These are phyloP conservation scores for Haplosporangium sp. DNA, from an alignment of 371 early-diverging fungal species.

Conservation along the genomic window DNA sequence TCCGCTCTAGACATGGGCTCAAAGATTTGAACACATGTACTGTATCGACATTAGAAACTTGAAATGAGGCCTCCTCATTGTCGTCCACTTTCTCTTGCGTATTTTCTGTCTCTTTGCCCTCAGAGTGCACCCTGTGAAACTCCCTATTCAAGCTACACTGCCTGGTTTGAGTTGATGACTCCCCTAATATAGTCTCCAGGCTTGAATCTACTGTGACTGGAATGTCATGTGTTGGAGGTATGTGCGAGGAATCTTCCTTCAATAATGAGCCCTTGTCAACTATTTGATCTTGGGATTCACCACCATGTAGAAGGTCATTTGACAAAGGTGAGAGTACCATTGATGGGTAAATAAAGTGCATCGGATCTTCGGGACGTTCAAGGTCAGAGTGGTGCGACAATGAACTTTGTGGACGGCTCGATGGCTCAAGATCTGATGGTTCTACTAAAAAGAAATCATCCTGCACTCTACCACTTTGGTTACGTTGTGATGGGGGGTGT, in stretches of 20 bases:
- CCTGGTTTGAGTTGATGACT: not conserved
- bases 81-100: not conserved
- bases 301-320: not conserved
- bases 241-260: slow-evolving; percentile 4
- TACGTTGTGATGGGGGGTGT: not conserved
- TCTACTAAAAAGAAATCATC: slow-evolving; percentile 44
- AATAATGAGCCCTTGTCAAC: not conserved
- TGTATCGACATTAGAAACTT: not conserved
- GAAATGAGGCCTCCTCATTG: not conserved
- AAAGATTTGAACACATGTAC: not conserved
- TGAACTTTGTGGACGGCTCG: slow-evolving; percentile 36
- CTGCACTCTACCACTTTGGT: not conserved
- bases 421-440: slow-evolving; percentile 30
- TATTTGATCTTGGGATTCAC: not conserved
- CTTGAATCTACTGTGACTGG: slow-evolving; percentile 23
- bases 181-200: slow-evolving; percentile 21
- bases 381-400: slow-evolving; percentile 37
- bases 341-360: slow-evolving; percentile 43
- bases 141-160: not conserved
- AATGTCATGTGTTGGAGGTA: slow-evolving; percentile 26
- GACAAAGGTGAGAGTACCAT: slow-evolving; percentile 26
- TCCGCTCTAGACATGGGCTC: not conserved
- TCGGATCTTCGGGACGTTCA: slow-evolving; percentile 14
- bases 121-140: not conserved
- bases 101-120: not conserved